A percentile compares a stretch with the other conserved stretches of the same genome.
phyloP scores from a whole-genome alignment of 163 green algal genomes.

The Chlamydomonas reinhardtii region DNA sequence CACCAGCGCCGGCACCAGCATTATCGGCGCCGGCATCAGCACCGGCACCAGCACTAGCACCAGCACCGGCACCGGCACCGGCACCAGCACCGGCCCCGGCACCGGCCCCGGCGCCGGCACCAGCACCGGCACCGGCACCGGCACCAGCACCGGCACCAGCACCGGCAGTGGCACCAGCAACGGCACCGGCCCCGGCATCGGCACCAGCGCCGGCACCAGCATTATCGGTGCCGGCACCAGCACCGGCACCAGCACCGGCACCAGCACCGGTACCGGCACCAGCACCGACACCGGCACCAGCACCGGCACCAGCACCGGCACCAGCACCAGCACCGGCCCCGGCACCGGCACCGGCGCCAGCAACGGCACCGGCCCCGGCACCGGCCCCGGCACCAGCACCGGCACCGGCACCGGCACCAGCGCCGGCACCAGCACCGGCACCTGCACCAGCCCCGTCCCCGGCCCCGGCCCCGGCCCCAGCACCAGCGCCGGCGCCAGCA shows the following conservation, averaged over 20 bases:
- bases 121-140: background rate
- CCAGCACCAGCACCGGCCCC: too few species aligned
- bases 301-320: too few species aligned
- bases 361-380: background rate
- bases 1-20: background rate
- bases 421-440: background rate
- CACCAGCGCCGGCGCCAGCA: too few species aligned
- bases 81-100: background rate
- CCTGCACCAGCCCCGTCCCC: background rate
- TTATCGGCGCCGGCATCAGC: too few species aligned
- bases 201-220: too few species aligned
- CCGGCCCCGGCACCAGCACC: background rate
- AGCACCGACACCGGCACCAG: background rate
- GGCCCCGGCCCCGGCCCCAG: too few species aligned
- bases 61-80: too few species aligned
- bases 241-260: too few species aligned
- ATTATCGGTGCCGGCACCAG: background rate
- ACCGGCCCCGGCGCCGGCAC: background rate
- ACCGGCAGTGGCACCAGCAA: too few species aligned
- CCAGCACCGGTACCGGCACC: background rate
- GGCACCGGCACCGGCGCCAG: background rate
- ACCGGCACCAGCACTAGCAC: background rate
- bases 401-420: background rate
- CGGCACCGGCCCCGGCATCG: too few species aligned
- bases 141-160: too few species aligned